Evolutionary conservation across 495 filamentous ascomycete genomes (phyloP).

Genomic region (Penicillium lividum): DNA sequence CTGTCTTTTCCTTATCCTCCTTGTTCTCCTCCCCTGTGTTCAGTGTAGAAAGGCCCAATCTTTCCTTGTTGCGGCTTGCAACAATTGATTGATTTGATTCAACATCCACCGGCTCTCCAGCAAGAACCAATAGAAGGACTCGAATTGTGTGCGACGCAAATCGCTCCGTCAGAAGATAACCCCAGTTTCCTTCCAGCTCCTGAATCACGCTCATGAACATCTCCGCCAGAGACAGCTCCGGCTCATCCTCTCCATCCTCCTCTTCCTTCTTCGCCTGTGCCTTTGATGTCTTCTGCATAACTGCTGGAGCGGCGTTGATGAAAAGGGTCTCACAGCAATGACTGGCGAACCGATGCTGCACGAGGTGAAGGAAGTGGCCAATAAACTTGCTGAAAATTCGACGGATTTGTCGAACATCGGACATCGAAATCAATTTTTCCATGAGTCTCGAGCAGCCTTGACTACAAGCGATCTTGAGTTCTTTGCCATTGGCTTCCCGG

Average conservation of each 20-base stretch:
- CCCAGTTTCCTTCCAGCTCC: conserved; percentile 80
- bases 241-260: conserved; percentile 33
- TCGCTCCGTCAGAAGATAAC: conserved; percentile 79
- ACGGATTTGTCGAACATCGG: conserved; percentile 79
- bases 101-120: conserved; percentile 73
- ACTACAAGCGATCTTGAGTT: conserved; percentile 91
- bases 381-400: conserved; percentile 78
- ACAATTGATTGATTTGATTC: conserved; percentile 66
- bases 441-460: conserved; percentile 92
- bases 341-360: conserved; percentile 93
- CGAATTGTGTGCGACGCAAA: conserved; percentile 92
- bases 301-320: conserved; percentile 72
- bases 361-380: conserved; percentile 83
- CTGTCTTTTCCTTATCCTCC: conserved; percentile 6
- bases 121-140: conserved; percentile 80
- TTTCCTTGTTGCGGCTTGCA: conserved; percentile 88
- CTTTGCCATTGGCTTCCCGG: conserved; percentile 82
- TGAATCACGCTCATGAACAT: conserved; percentile 79
- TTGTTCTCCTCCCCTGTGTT: conserved; percentile 39
- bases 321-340: conserved; percentile 97
- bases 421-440: conserved; percentile 85
- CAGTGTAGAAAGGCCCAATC: conserved; percentile 53
- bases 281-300: conserved; percentile 62
- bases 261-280: conserved; percentile 39
- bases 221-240: conserved; percentile 70